Evolutionary conservation across 257 asterid species (phyloP), one percentile per base, ranked within the genome.

Genomic region (Jacaranda copaia): DNA sequence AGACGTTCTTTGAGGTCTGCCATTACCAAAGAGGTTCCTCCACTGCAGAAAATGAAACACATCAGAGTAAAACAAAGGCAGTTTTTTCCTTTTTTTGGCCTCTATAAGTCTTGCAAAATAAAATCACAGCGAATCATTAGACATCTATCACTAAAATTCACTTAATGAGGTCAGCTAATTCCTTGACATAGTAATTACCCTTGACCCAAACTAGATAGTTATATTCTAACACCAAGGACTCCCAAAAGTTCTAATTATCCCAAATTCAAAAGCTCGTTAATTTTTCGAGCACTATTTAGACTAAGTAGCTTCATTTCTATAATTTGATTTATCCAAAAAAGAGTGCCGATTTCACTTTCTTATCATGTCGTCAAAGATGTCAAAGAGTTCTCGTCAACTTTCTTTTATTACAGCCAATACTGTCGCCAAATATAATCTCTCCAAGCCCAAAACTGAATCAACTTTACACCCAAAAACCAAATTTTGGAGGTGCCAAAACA

Each of bases 1-100:
- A 94, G 87, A 49, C 96, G 94, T 65, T 94, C 98, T 83, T 90
- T 94, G 73, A 94, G 94, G 86, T 91, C 98, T 81, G 89, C 93
- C 98, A 94, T 94, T 79, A 48, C 78, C 68, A 51, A 74, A 81
- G 72, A 79, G 74, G 79, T 75, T 83, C 72, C 68, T 45, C 68
- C 58, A 65, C 90, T 89, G 83, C 84, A 57, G 60, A 70, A 51
- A 42, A 77, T 53, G 45, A 56, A 39, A 52, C 55, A 38, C 39
- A 43, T 18, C 12, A 74, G 55, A 70, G 52, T 4, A 46, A 4
- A 16, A 15, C 10, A 5, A 15, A 42, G 35, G 19, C 8, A 55
- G 16, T 16, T 10, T 20, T 43, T 40, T 25, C 32, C 2, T 25
- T 25, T 1, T 25, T 25, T 25, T 64, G 32, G 32, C 7, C 8